Percentiles rank a stretch among this genome's conserved stretches.
Conservation (phyloP, 2,329 filamentous ascomycete genomes). For the Elsinoe batatas region DNA sequence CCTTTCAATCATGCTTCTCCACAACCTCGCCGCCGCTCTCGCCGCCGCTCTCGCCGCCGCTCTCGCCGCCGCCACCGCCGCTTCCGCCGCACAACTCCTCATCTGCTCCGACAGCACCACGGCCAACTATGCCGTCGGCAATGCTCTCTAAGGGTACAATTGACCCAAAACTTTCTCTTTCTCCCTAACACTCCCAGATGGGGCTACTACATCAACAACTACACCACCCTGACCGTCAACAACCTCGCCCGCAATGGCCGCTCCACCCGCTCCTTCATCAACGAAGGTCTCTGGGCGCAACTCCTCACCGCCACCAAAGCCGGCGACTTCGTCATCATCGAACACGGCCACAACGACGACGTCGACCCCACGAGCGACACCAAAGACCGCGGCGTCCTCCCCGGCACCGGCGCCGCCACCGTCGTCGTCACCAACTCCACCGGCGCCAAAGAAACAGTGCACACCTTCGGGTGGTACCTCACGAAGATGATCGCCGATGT, state of each 20-base stretch:
- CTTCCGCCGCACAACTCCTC: neutral
- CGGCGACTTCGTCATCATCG: constrained; percentile 21
- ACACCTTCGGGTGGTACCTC: constrained; percentile 24
- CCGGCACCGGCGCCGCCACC: constrained; percentile 20
- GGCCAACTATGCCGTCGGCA: neutral
- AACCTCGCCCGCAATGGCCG: constrained; percentile 18
- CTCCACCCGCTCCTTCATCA: constrained; percentile 19
- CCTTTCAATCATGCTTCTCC: too few species aligned
- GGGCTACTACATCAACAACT: neutral
- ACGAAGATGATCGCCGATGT: constrained; percentile 24
- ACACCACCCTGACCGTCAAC: constrained; percentile 10
- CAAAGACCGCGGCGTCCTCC: constrained; percentile 19
- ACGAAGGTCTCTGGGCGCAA: constrained; percentile 18
- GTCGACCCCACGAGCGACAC: constrained; percentile 19
- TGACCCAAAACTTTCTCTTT: neutral
- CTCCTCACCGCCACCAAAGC: constrained; percentile 15
- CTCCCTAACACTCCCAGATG: neutral
- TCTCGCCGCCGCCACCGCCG: neutral
- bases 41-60: neutral
- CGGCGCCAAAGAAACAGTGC: constrained; percentile 16
- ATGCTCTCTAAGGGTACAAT: neutral
- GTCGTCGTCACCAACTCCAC: constrained; percentile 17
- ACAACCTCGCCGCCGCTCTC: neutral
- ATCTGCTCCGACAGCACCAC: neutral
- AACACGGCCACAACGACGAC: constrained; percentile 24